Base-by-base conservation (phyloP, 176 grass and related monocot genomes). In the Pontederia paniculata region DNA sequence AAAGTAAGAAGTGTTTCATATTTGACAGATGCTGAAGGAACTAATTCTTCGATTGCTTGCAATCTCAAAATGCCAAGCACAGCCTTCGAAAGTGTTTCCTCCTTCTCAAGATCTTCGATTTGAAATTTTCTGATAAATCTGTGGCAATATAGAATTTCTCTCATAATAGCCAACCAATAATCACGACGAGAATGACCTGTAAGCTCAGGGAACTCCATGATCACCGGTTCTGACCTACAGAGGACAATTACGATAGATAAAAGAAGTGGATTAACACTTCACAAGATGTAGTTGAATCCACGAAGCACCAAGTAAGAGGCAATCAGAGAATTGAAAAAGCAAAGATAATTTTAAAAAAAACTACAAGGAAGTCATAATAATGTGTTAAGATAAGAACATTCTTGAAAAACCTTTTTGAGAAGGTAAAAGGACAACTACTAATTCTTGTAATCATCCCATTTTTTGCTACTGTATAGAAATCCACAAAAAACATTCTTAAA, bases 121-220 rank as follows among this genome's bases (percentile, higher is more conserved):
- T 76, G 56, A 19, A 78, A 78, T 47, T 97, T 97, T 58, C 63
- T 76, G 65, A 97, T 48, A 77, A 97, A 97, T 48, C 68, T 72
- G 62, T 97, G 86, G 28, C 67, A 79, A 80, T 76, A 81, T 75
- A 90, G 82, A 69, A 90, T 54, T 78, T 97, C 86, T 37, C 54
- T 81, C 63, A 89, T 76, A 45, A 97, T 77, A n/a, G 86, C 73
- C 48, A 97, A 66, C 91, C 91, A 97, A 73, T 90, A 90, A 73
- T 97, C 91, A 60, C 91, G 86, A 14, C 86, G 85, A 10, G 80
- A 97, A 77, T 97, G 86, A 16, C 91, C 91, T 60, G 86, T 68
- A 62, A 97, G 67, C 73, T 97, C 91, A 47, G 91, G 79, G 58
- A 97, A 97, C 71, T 90, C 91, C 84, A 97, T 81, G 74, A 86